These are phyloP conservation scores for Dioszegia hungarica DNA, from an alignment of 768 basidiomycete species.

Conservation along the genomic window DNA sequence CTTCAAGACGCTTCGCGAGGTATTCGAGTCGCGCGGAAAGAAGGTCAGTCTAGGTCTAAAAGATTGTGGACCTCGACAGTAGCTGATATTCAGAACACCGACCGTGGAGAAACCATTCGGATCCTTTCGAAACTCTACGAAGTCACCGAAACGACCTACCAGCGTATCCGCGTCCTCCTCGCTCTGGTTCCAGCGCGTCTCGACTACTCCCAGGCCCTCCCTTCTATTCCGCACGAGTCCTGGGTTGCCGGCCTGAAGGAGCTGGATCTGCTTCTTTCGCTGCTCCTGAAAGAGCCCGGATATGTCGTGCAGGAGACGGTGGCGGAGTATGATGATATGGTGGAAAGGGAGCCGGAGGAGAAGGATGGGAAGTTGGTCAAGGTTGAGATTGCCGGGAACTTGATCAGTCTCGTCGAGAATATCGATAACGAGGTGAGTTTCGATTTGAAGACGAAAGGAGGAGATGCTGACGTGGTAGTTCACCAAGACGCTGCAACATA, in stretches of 20 bases:
- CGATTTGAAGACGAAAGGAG: background rate
- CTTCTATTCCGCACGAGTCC: constrained; percentile 85
- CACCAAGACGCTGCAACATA: constrained; percentile 92
- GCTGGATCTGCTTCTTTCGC: constrained; percentile 78
- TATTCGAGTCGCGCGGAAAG: constrained; percentile 91
- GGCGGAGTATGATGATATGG: constrained; percentile 85
- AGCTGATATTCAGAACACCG: constrained; percentile 68
- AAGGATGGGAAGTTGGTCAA: constrained; percentile 55
- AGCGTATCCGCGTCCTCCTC: constrained; percentile 87
- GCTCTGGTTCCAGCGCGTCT: constrained; percentile 91
- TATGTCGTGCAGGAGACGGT: constrained; percentile 78
- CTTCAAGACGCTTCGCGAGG: constrained; percentile 83
- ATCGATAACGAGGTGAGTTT: constrained; percentile 73
- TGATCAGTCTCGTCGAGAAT: constrained; percentile 93
- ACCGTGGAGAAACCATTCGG: constrained; percentile 87
- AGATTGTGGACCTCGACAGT: background rate
- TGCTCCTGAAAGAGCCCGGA: constrained; percentile 64
- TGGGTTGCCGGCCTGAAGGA: constrained; percentile 84
- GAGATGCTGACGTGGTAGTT: constrained; percentile 54
- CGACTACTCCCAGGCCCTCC: constrained; percentile 75
- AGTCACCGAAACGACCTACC: constrained; percentile 81
- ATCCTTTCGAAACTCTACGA: constrained; percentile 81
- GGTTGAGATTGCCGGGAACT: constrained; percentile 85
- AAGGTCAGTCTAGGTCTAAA: constrained; percentile 59
- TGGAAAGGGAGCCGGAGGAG: constrained; percentile 68